A percentile compares a stretch with the other conserved stretches of the same genome.
Evolutionary conservation across 805 yeast species (phyloP).

Genomic region (Lachancea lanzarotensis): DNA sequence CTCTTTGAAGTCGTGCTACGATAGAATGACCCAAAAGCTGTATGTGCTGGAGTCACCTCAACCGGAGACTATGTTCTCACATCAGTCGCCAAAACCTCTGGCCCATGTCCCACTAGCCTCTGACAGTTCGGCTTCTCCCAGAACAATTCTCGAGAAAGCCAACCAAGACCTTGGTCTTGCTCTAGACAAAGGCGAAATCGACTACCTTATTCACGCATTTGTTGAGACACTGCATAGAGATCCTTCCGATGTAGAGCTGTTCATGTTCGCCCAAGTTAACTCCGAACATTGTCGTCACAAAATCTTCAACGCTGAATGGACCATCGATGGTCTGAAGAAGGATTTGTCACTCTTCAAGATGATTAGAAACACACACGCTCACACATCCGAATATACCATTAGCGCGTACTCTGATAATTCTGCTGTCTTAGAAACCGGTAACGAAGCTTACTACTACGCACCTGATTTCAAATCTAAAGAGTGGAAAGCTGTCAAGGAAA

Average conservation of each 20-base stretch:
- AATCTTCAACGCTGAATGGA: slow-evolving; percentile 98
- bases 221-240: slow-evolving; percentile 68
- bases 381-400: slow-evolving; percentile 73
- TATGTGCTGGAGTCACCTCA: slow-evolving; percentile 57
- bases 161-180: slow-evolving; percentile 87
- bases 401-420: slow-evolving; percentile 98
- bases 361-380: slow-evolving; percentile 89
- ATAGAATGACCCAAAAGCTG: slow-evolving; percentile 87
- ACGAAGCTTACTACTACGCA: slow-evolving; percentile 66
- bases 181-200: slow-evolving; percentile 89
- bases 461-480: slow-evolving; percentile 67
- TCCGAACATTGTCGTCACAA: slow-evolving; percentile 99
- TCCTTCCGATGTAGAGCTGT: slow-evolving; percentile 95
- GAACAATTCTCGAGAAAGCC: slow-evolving; percentile 61
- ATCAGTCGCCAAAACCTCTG: slow-evolving; percentile 76
- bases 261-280: slow-evolving; percentile 99
- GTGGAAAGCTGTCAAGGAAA: slow-evolving; percentile 72
- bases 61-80: slow-evolving; percentile 65
- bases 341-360: slow-evolving; percentile 77
- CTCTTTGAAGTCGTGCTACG: slow-evolving; percentile 67
- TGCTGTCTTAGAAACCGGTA: slow-evolving; percentile 61
- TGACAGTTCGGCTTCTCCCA: slow-evolving; percentile 30
- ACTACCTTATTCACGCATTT: slow-evolving; percentile 79
- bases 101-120: slow-evolving; percentile 60
- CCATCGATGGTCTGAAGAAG: slow-evolving; percentile 75